These are phyloP conservation scores for Talaromyces borbonicus DNA, from an alignment of 495 filamentous ascomycete species.

Conservation along the genomic window DNA sequence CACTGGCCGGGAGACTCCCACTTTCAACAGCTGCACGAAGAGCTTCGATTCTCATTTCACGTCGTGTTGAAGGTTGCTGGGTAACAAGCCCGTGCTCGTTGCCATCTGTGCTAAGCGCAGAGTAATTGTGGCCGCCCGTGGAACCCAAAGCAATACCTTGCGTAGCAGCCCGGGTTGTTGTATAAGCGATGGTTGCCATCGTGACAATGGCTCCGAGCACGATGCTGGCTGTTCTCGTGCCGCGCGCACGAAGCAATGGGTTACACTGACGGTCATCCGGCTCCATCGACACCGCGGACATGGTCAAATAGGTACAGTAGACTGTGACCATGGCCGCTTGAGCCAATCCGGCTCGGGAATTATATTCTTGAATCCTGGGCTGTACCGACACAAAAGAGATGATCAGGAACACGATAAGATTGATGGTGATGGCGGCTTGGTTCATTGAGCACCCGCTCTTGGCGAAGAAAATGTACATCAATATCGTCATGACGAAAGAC, in stretches of 20 bases:
- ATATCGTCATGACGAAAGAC: constrained; percentile 82
- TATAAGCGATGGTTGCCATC: constrained; percentile 95
- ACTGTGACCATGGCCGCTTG: constrained; percentile 96
- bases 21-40: constrained; percentile 86
- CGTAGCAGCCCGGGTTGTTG: constrained; percentile 90
- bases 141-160: constrained; percentile 78
- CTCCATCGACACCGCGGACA: constrained; percentile 98
- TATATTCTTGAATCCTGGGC: constrained; percentile 81
- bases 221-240: constrained; percentile 81
- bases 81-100: constrained; percentile 81
- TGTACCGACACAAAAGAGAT: constrained; percentile 82
- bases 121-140: constrained; percentile 50
- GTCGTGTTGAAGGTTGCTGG: constrained; percentile 67
- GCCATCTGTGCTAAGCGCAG: constrained; percentile 55
- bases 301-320: constrained; percentile 97
- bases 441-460: constrained; percentile 81
- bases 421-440: constrained; percentile 70
- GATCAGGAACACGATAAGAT: constrained; percentile 72
- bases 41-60: constrained; percentile 86
- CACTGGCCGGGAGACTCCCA: constrained; percentile 83
- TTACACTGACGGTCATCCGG: constrained; percentile 94
- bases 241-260: constrained; percentile 77
- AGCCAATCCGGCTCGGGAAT: constrained; percentile 84
- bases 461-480: constrained; percentile 98
- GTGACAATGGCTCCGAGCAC: constrained; percentile 90